phyloP scores from a whole-genome alignment of 2,329 filamentous ascomycete genomes.

The Amauroascus verrucosus region DNA sequence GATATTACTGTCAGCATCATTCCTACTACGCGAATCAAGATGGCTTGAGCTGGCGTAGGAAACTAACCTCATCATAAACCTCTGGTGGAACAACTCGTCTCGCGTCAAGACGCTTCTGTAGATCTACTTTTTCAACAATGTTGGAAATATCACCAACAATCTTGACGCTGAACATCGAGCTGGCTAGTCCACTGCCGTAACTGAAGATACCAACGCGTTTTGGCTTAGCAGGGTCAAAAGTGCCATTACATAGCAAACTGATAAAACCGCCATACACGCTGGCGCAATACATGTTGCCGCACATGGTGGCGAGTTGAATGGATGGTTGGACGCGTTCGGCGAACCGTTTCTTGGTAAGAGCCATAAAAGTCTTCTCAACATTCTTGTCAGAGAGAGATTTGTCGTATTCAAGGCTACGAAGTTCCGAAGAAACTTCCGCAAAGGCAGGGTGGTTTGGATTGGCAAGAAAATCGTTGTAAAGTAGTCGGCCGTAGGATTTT shows the following conservation, averaged over 20 bases:
- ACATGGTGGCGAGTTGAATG: slow-evolving; percentile 67
- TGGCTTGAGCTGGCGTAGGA: background rate
- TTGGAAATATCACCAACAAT: slow-evolving; percentile 58
- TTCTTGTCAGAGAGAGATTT: slow-evolving; percentile 71
- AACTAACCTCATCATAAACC: slow-evolving; percentile 61
- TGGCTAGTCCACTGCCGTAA: slow-evolving; percentile 68
- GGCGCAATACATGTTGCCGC: slow-evolving; percentile 55
- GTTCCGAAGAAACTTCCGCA: slow-evolving; percentile 62
- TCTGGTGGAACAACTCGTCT: slow-evolving; percentile 58
- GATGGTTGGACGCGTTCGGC: slow-evolving; percentile 63
- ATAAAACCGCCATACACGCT: slow-evolving; percentile 50
- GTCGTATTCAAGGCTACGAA: slow-evolving; percentile 68
- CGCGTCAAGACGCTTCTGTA: slow-evolving; percentile 57
- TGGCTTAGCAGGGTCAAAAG: slow-evolving; percentile 53
- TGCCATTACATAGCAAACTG: slow-evolving; percentile 53
- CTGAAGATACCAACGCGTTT: slow-evolving; percentile 69
- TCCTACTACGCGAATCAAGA: background rate
- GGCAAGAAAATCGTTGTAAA: slow-evolving; percentile 76
- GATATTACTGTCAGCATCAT: slow-evolving; percentile 15
- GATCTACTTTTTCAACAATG: slow-evolving; percentile 58
- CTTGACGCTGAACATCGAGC: slow-evolving; percentile 58
- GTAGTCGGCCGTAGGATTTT: slow-evolving; percentile 72
- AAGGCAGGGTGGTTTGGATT: slow-evolving; percentile 59
- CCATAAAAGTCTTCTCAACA: slow-evolving; percentile 81
- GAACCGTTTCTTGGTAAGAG: slow-evolving; percentile 72